Conservation (phyloP, 1,284 basidiomycete species). For the Rhodotorula sp. region DNA sequence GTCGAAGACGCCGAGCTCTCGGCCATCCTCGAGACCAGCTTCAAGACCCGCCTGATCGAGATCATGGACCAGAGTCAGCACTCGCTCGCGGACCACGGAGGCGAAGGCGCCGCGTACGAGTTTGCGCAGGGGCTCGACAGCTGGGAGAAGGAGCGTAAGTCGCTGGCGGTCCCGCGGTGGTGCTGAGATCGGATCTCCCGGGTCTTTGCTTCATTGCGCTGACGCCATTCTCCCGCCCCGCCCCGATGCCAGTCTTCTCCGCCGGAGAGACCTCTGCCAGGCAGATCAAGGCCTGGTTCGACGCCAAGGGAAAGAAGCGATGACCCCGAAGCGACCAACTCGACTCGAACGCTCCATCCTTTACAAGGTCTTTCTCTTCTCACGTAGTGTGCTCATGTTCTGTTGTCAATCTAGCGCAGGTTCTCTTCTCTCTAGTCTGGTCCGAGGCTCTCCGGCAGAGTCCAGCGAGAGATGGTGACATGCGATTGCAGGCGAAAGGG, state of each 20-base stretch:
- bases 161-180: not conserved
- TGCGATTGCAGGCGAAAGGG: not conserved
- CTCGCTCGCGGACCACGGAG: constrained; percentile 37
- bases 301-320: constrained; percentile 26
- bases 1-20: constrained; percentile 42
- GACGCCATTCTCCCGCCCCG: not conserved
- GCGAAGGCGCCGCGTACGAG: constrained; percentile 43
- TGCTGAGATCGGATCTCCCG: not conserved
- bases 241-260: constrained; percentile 34
- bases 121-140: constrained; percentile 44
- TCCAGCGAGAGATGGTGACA: not conserved
- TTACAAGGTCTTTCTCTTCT: not conserved
- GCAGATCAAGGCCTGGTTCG: constrained; percentile 42
- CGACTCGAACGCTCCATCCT: not conserved
- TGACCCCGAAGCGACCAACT: not conserved
- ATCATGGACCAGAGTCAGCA: constrained; percentile 47
- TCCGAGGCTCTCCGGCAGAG: not conserved
- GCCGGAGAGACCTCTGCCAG: constrained; percentile 41
- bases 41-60: constrained; percentile 41
- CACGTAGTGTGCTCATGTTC: not conserved
- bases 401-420: constrained; percentile 15
- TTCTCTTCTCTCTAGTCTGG: not conserved
- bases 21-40: constrained; percentile 38
- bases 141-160: constrained; percentile 47
- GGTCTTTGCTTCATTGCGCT: not conserved